phyloP scores from a whole-genome alignment of 1,284 basidiomycete species.

The Sporisorium exsertum region DNA sequence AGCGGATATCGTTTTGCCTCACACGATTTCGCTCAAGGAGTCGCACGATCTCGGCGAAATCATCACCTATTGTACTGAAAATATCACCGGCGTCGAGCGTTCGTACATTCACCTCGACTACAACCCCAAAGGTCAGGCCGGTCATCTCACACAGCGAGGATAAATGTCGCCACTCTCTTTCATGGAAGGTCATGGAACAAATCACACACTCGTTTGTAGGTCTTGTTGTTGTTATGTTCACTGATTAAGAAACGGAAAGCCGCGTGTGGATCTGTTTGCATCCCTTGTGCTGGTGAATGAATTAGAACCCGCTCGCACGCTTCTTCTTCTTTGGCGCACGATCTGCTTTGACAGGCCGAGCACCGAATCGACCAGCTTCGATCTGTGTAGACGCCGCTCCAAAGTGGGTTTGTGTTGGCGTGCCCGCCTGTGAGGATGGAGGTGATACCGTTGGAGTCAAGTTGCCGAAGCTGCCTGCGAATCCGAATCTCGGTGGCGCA shows the following conservation, averaged over 20 bases:
- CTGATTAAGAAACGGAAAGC: neutral
- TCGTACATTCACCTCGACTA: constrained; percentile 66
- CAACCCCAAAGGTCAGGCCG: constrained; percentile 61
- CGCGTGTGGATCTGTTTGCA: neutral
- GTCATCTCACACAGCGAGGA: constrained; percentile 60
- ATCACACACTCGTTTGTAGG: neutral
- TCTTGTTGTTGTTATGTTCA: neutral
- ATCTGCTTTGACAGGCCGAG: constrained; percentile 15
- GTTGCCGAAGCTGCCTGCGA: constrained; percentile 30
- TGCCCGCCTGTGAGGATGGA: constrained; percentile 21
- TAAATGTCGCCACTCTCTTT: constrained; percentile 3
- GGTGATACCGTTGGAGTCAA: constrained; percentile 31
- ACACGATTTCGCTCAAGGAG: constrained; percentile 63
- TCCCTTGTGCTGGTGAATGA: too few species aligned
- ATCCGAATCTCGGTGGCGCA: constrained; percentile 13
- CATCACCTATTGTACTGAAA: constrained; percentile 65
- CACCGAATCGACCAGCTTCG: constrained; percentile 41
- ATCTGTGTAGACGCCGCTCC: constrained; percentile 32
- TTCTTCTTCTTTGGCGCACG: constrained; percentile 37
- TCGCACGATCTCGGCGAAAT: constrained; percentile 67
- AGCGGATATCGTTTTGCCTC: constrained; percentile 63
- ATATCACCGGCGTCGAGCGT: constrained; percentile 56
- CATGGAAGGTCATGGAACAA: neutral
- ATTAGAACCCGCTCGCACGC: constrained; percentile 42
- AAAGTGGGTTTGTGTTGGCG: constrained; percentile 14